Conservation (phyloP, 495 filamentous ascomycete species). For the Hypoxylon trugodes region DNA sequence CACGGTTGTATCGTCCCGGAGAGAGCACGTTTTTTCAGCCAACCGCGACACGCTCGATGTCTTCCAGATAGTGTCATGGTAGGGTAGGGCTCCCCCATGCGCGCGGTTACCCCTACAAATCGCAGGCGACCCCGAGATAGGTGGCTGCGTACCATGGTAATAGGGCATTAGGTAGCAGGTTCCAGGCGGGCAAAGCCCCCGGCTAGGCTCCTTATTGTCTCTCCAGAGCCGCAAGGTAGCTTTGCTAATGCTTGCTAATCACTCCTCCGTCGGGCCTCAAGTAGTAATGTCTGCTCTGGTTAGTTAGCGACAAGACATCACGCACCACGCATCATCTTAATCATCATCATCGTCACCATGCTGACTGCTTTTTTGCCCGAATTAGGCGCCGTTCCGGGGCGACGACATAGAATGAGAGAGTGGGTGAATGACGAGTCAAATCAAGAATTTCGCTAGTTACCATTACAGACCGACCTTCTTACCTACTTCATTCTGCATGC, state of each 20-base stretch:
- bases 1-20: slow-evolving; percentile 24
- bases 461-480: slow-evolving; percentile 22
- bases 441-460: too few species aligned
- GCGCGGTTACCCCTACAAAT: slow-evolving; percentile 26
- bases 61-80: slow-evolving; percentile 28
- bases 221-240: slow-evolving; percentile 14
- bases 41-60: slow-evolving; percentile 32
- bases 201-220: too few species aligned
- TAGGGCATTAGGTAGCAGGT: not conserved
- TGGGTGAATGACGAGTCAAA: too few species aligned
- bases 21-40: slow-evolving; percentile 13
- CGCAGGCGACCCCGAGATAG: slow-evolving; percentile 11
- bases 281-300: too few species aligned
- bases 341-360: too few species aligned
- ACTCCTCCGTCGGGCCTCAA: not conserved
- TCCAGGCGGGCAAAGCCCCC: not conserved
- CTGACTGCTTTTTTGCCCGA: too few species aligned
- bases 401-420: too few species aligned
- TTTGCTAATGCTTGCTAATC: slow-evolving; percentile 2
- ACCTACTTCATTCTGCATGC: too few species aligned
- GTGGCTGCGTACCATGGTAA: not conserved
- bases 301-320: too few species aligned
- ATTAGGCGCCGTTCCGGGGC: too few species aligned
- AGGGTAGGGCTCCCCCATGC: slow-evolving; percentile 22
- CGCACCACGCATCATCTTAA: too few species aligned